These are phyloP conservation scores for Lepidium aucheri DNA, from an alignment of 345 rosid species.

Conservation along the genomic window DNA sequence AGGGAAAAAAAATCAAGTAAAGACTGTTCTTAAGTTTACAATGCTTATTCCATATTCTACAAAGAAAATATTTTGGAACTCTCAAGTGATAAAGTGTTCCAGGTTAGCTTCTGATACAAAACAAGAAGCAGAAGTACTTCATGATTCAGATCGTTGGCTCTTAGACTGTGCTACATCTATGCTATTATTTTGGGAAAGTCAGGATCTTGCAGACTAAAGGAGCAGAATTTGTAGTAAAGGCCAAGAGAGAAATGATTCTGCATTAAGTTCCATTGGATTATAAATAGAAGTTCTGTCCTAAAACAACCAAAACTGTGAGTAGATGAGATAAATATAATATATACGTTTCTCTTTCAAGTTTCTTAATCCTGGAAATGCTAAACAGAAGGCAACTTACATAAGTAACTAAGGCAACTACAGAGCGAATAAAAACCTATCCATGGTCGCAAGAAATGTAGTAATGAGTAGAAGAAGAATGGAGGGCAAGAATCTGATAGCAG, in stretches of 20 bases:
- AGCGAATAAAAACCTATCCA: slow-evolving; percentile 7
- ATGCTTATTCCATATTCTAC: not conserved
- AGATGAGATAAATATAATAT: not conserved
- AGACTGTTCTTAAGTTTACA: not conserved
- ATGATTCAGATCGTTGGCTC: not conserved
- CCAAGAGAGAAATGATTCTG: not conserved
- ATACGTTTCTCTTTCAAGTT: not conserved
- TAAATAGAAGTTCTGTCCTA: not conserved
- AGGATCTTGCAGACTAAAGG: not conserved
- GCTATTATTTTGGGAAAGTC: not conserved
- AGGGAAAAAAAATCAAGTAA: not conserved
- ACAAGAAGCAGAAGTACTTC: not conserved
- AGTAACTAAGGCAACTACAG: slow-evolving; percentile 32
- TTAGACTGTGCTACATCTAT: not conserved
- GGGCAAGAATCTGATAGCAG: slow-evolving; percentile 6
- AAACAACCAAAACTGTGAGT: slow-evolving; percentile 10
- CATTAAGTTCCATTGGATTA: slow-evolving; percentile 3
- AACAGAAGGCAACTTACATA: slow-evolving; percentile 3
- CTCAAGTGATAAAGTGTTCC: not conserved
- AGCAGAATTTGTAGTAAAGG: not conserved
- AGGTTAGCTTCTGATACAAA: not conserved
- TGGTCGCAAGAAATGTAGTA: slow-evolving; percentile 16
- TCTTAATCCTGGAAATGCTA: slow-evolving; percentile 7
- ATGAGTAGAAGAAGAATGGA: slow-evolving; percentile 19
- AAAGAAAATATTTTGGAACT: not conserved